A percentile compares a stretch with the other conserved stretches of the same genome.
These are phyloP conservation scores for Camelina hispida DNA, from an alignment of 345 rosid species.

Conservation along the genomic window DNA sequence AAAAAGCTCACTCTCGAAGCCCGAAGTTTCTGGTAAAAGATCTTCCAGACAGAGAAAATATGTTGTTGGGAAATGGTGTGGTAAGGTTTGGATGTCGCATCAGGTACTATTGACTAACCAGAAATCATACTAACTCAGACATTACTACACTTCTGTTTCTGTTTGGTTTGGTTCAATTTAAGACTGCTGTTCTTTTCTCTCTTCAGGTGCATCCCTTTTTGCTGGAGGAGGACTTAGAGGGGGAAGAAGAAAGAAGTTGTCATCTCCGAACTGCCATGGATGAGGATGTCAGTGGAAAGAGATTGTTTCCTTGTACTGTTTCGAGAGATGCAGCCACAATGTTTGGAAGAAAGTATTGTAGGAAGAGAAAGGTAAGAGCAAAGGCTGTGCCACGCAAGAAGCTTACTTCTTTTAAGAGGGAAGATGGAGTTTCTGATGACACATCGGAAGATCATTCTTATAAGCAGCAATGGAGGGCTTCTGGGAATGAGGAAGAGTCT, in stretches of 20 bases:
- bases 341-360: constrained; percentile 56
- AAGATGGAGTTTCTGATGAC: constrained; percentile 63
- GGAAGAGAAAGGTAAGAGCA: constrained; percentile 67
- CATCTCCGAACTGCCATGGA: constrained; percentile 46
- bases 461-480: constrained; percentile 51
- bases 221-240: constrained; percentile 57
- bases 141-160: constrained; percentile 18
- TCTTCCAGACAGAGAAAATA: constrained; percentile 67
- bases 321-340: constrained; percentile 45
- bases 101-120: constrained; percentile 51
- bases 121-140: constrained; percentile 12
- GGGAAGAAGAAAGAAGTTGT: constrained; percentile 59
- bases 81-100: constrained; percentile 97
- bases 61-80: constrained; percentile 98
- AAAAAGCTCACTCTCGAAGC: constrained; percentile 51
- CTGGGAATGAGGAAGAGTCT: constrained; percentile 51
- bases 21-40: constrained; percentile 55
- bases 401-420: constrained; percentile 48
- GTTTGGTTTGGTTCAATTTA: constrained; percentile 1
- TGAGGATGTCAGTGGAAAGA: constrained; percentile 55
- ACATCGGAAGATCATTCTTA: constrained; percentile 51
- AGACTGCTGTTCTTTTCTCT: constrained; percentile 51
- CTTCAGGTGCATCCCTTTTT: constrained; percentile 78
- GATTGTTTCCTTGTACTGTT: constrained; percentile 37
- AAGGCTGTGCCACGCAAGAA: constrained; percentile 55